A percentile compares a stretch with the other conserved stretches of the same genome.
phyloP scores from a whole-genome alignment of 2,329 filamentous ascomycete genomes.

The Pseudogymnoascus sp. region DNA sequence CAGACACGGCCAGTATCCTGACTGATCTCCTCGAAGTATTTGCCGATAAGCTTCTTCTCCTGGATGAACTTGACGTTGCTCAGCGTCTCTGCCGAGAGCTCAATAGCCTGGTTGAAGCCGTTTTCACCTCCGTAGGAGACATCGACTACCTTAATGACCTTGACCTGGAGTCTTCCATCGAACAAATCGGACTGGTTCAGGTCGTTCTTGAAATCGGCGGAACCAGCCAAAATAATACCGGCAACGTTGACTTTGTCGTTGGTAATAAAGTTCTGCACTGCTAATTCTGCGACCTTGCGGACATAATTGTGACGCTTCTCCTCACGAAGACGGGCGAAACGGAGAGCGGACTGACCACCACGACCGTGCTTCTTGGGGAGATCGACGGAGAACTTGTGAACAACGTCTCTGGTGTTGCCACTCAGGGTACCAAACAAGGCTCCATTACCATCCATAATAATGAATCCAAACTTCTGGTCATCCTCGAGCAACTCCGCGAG shows the following conservation, averaged over 20 bases:
- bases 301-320: slow-evolving; percentile 99
- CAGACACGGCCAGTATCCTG: slow-evolving; percentile 95
- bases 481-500: slow-evolving; percentile 95
- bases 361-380: slow-evolving; percentile 99
- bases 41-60: slow-evolving; percentile 99
- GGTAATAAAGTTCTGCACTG: slow-evolving; percentile 98
- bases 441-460: slow-evolving; percentile 99
- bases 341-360: slow-evolving; percentile 98
- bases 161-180: slow-evolving; percentile 79
- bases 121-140: slow-evolving; percentile 99
- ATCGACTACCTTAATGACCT: slow-evolving; percentile 99
- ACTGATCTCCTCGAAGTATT: slow-evolving; percentile 98
- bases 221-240: slow-evolving; percentile 90
- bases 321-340: slow-evolving; percentile 98
- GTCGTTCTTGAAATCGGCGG: slow-evolving; percentile 99
- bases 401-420: slow-evolving; percentile 91
- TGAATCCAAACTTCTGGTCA: slow-evolving; percentile 98
- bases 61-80: slow-evolving; percentile 99
- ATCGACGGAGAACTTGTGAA: slow-evolving; percentile 98
- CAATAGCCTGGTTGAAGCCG: slow-evolving; percentile 99
- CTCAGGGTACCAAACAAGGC: slow-evolving; percentile 94
- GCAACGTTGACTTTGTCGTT: slow-evolving; percentile 97
- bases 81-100: slow-evolving; percentile 87
- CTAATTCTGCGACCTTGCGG: slow-evolving; percentile 94
- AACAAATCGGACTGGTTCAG: slow-evolving; percentile 97